phyloP scores from a whole-genome alignment of 2,329 filamentous ascomycete genomes.

The Paracamarosporium sp. region DNA sequence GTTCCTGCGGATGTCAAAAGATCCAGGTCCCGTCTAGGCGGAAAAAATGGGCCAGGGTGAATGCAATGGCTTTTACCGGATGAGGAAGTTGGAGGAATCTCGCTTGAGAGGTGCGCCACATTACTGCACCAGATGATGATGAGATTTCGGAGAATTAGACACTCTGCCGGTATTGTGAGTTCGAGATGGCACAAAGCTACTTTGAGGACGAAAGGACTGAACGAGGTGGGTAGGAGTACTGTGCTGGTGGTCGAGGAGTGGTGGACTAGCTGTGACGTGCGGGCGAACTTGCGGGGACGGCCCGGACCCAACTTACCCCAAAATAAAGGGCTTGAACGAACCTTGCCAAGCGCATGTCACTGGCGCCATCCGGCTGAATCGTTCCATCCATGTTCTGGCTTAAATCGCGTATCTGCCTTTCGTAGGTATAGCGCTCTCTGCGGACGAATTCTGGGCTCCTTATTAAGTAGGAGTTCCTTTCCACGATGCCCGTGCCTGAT shows the following conservation, averaged over 20 bases:
- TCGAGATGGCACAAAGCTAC: no score
- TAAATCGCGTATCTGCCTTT: not conserved
- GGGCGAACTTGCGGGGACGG: not conserved
- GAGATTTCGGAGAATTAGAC: no score
- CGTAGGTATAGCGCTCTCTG: not conserved
- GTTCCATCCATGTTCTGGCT: not conserved
- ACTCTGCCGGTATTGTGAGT: no score
- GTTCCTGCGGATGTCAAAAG: not conserved
- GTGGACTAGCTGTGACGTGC: not conserved
- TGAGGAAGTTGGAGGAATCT: not conserved
- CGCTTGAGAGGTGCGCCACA: not conserved
- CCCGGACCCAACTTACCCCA: not conserved
- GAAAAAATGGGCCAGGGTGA: not conserved
- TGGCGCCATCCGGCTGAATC: not conserved
- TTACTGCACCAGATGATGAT: no score
- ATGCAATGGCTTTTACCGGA: not conserved
- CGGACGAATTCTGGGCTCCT: not conserved
- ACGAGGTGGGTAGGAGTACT: no score
- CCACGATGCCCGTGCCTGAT: not conserved
- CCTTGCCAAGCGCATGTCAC: not conserved
- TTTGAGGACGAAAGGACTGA: no score
- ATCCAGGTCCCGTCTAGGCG: not conserved
- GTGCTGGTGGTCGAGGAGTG: not conserved
- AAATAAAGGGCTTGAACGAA: not conserved
- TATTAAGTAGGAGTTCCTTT: not conserved